Conservation (phyloP, 1,139 yeast species). For the Sugiyamaella castrensis region DNA sequence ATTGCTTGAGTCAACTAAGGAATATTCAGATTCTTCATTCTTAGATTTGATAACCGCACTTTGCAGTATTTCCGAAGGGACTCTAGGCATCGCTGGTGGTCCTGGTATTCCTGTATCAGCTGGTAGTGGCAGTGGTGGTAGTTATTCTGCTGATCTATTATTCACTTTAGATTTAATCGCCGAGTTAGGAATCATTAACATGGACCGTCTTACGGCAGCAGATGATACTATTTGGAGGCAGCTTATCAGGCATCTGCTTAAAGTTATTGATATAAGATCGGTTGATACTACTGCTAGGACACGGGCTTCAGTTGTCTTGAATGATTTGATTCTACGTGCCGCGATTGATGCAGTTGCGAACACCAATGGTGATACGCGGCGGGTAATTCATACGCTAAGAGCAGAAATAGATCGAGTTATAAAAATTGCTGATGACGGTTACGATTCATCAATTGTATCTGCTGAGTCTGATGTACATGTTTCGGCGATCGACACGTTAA, state of each 20-base stretch:
- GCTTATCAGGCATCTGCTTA: slow-evolving; percentile 47
- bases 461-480: slow-evolving; percentile 55
- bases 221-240: slow-evolving; percentile 43
- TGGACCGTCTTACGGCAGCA: slow-evolving; percentile 47
- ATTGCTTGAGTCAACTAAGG: slow-evolving; percentile 58
- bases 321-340: slow-evolving; percentile 44
- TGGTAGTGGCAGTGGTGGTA: background rate
- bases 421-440: slow-evolving; percentile 1
- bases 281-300: slow-evolving; percentile 46
- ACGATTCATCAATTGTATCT: slow-evolving; percentile 8
- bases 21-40: slow-evolving; percentile 52
- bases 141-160: background rate
- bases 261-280: slow-evolving; percentile 42
- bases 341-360: slow-evolving; percentile 26
- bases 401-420: slow-evolving; percentile 41
- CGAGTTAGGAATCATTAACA: slow-evolving; percentile 50
- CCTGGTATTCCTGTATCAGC: slow-evolving; percentile 7
- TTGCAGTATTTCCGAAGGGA: slow-evolving; percentile 27
- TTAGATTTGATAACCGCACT: slow-evolving; percentile 46
- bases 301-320: slow-evolving; percentile 49
- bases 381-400: slow-evolving; percentile 17
- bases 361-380: slow-evolving; percentile 7
- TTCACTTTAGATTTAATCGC: slow-evolving; percentile 34
- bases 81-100: slow-evolving; percentile 8
- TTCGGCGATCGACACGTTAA: slow-evolving; percentile 58